phyloP scores from a whole-genome alignment of 140 eudicot genomes.

The Cichorium intybus region DNA sequence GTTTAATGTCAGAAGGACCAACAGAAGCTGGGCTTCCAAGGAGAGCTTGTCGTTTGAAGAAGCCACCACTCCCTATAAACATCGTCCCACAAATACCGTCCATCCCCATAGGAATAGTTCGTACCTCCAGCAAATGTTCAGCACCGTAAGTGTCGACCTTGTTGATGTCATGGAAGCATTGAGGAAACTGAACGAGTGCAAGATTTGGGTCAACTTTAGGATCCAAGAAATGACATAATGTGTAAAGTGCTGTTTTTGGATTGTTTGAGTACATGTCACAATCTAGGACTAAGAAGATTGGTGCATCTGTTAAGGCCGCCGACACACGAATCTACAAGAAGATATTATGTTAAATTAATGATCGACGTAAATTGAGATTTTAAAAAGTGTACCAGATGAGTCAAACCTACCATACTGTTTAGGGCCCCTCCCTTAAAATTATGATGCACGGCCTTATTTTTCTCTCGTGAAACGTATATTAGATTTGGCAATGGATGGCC shows the following conservation, averaged over 20 bases:
- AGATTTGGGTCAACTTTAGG: constrained; percentile 29
- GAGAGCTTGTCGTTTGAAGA: constrained; percentile 45
- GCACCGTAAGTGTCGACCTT: constrained; percentile 37
- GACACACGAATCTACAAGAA: constrained; percentile 41
- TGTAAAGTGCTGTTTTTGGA: constrained; percentile 37
- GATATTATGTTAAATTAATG: not conserved
- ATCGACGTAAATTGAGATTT: not conserved
- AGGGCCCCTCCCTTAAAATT: constrained; percentile 78
- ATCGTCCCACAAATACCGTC: constrained; percentile 48
- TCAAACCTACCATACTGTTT: constrained; percentile 44
- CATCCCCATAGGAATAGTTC: constrained; percentile 33
- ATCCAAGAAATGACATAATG: constrained; percentile 42
- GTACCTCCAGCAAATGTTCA: constrained; percentile 24
- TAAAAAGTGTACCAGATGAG: not conserved
- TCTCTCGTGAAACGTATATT: constrained; percentile 55
- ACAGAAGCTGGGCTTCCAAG: constrained; percentile 29
- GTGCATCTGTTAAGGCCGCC: constrained; percentile 46
- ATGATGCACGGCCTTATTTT: constrained; percentile 37
- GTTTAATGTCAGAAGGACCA: not conserved
- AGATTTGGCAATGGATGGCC: constrained; percentile 58
- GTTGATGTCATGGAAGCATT: constrained; percentile 38
- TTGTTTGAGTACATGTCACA: constrained; percentile 61
- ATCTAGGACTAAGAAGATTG: constrained; percentile 44
- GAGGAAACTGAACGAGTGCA: constrained; percentile 53
- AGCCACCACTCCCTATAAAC: constrained; percentile 51